phyloP scores from a whole-genome alignment of 2,329 filamentous ascomycete genomes.

The Monosporascus sp. region DNA sequence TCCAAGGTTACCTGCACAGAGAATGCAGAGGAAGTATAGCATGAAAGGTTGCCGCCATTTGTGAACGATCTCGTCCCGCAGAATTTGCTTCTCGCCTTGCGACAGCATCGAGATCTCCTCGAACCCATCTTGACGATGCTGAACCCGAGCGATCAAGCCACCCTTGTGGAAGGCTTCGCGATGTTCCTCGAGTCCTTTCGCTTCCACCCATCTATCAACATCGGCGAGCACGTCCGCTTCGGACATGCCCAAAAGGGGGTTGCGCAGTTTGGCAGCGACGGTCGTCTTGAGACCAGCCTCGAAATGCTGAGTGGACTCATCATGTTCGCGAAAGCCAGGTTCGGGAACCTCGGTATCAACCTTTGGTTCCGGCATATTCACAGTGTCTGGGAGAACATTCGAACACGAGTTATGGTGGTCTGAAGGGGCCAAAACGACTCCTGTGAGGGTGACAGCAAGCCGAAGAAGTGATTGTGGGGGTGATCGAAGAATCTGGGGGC shows the following conservation, averaged over 20 bases:
- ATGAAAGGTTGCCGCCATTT: slow-evolving; percentile 63
- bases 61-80: slow-evolving; percentile 56
- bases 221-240: slow-evolving; percentile 18
- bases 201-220: slow-evolving; percentile 31
- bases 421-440: neutral
- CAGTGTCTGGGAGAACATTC: neutral
- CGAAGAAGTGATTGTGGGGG: neutral
- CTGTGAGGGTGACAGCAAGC: neutral
- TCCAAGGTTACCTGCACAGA: slow-evolving; percentile 26
- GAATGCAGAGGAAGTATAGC: slow-evolving; percentile 59
- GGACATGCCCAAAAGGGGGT: slow-evolving; percentile 7
- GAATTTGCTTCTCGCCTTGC: slow-evolving; percentile 48
- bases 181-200: slow-evolving; percentile 28
- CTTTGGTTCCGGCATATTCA: slow-evolving; percentile 3
- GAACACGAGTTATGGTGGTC: neutral
- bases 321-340: neutral
- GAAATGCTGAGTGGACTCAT: neutral
- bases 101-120: slow-evolving; percentile 43
- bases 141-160: slow-evolving; percentile 15
- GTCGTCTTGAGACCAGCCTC: neutral
- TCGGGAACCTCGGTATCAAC: slow-evolving; percentile 3
- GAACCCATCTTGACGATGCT: slow-evolving; percentile 41
- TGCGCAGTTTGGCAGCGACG: slow-evolving; percentile 4
- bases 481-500: neutral
- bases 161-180: slow-evolving; percentile 20